phyloP scores from a whole-genome alignment of 2,329 filamentous ascomycete genomes.

The Hymenoscyphus fructigenus region DNA sequence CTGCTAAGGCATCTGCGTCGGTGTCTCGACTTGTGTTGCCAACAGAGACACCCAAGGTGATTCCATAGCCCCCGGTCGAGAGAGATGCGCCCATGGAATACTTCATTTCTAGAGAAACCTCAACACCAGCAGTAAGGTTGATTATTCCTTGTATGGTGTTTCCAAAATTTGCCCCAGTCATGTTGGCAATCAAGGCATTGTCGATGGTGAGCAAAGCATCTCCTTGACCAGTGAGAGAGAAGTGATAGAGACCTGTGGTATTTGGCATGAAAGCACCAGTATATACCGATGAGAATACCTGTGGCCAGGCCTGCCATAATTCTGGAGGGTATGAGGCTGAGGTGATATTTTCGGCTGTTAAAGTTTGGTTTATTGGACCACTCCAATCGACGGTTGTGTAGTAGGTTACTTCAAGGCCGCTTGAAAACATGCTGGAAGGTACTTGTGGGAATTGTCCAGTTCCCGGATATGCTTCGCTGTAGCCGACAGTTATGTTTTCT shows the following conservation, averaged over 20 bases:
- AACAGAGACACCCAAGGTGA: not conserved
- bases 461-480: not conserved
- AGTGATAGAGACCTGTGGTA: not conserved
- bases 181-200: not conserved
- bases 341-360: not conserved
- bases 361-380: not conserved
- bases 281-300: not conserved
- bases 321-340: not conserved
- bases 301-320: not conserved
- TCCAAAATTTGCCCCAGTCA: not conserved
- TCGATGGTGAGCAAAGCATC: not conserved
- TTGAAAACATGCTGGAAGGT: not conserved
- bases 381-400: not conserved
- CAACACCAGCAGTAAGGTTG: not conserved
- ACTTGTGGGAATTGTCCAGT: not conserved
- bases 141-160: not conserved
- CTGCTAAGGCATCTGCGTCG: not conserved
- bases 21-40: not conserved
- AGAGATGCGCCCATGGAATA: not conserved
- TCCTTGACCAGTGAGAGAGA: not conserved
- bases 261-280: not conserved
- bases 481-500: not conserved
- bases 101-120: not conserved
- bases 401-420: not conserved
- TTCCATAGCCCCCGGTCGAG: not conserved